Percentiles rank a stretch among this genome's conserved stretches.
Conservation (phyloP, 108 stramenopile species). For the Nannochloropsis gaditana region DNA sequence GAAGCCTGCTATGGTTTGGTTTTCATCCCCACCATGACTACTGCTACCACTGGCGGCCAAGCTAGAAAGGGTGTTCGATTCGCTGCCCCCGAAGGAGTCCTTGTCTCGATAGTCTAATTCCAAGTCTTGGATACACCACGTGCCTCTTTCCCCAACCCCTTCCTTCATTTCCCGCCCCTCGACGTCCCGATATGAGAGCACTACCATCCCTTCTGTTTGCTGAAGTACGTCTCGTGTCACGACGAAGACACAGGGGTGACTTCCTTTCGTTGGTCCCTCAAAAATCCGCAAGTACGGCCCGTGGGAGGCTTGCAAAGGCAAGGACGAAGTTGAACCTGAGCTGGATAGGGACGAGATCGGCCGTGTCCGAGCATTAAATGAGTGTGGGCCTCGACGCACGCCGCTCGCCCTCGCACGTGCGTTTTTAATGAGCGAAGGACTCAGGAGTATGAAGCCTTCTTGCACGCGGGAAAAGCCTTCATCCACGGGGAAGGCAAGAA, state of each 20-base stretch:
- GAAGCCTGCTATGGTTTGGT: too few relatives aligned
- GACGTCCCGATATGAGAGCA: not conserved
- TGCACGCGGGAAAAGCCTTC: not conserved
- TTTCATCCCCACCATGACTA: too few relatives aligned
- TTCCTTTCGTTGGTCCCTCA: not conserved
- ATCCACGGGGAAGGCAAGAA: not conserved
- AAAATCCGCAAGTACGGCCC: not conserved
- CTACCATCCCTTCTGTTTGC: not conserved
- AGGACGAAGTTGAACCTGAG: not conserved
- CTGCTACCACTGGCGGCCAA: too few relatives aligned
- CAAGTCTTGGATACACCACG: too few relatives aligned
- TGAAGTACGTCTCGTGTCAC: not conserved
- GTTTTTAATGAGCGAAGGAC: not conserved
- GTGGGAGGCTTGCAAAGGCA: not conserved
- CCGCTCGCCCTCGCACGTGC: not conserved
- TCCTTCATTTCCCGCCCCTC: not conserved
- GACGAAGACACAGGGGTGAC: not conserved
- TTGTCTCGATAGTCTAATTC: too few relatives aligned
- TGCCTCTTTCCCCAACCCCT: not conserved
- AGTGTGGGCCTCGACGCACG: not conserved
- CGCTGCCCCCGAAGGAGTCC: too few relatives aligned
- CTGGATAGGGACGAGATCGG: not conserved
- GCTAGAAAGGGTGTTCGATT: too few relatives aligned
- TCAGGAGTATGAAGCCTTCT: not conserved
- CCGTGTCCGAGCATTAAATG: too few relatives aligned